Base-by-base conservation (phyloP, 495 filamentous ascomycete species). In the Daldinia grandis region DNA sequence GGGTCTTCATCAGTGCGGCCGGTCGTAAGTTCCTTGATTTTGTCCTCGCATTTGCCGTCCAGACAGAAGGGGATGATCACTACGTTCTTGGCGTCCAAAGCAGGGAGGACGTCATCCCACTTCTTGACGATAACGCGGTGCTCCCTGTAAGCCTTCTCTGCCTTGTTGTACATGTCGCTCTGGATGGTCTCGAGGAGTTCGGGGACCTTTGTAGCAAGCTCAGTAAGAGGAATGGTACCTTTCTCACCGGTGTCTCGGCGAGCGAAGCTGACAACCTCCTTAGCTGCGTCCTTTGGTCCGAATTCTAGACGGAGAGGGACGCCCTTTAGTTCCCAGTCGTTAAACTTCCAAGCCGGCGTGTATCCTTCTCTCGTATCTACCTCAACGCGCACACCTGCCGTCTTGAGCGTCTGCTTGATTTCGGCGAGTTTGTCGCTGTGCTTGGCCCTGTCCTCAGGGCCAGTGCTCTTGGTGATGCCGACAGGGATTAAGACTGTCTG, bases 291-390 rank as follows among this genome's bases (percentile, higher is more conserved):
- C 79, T 95, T 95, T 54, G 95, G 95, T 38, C 96, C 96, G 76
- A 96, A 95, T 79, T 98, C 95, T 54, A 99, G 84, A 38, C 96
- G 93, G 31, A 99, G 83, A 15, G 96, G 95, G 14, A 98, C 90
- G 78, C 95, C 95, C 80, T 93, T 94, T 64, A 97, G 84, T 80
- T 99, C 96, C 91, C 92, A 97, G 81, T 98, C 92, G 83, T 95
- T 95, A 86, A 98, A 98, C 80, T 99, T 98, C 87, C 90, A 97
- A 68, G 92, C 95, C 14, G 95, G 93, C 63, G 92, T 94, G 83
- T 77, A 69, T 63, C 88, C 89, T 7, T 97, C 93, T 44, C 95
- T 89, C 68, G 85, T 82, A 78, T 99, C 95, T 63, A 88, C 87
- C 44, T 93, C 87, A 37, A 81, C 85, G 44, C 93, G 91, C 51